Evolutionary conservation across 768 basidiomycete species (phyloP), one percentile per base, ranked within the genome.

Genomic region (Mycena latifolia): DNA sequence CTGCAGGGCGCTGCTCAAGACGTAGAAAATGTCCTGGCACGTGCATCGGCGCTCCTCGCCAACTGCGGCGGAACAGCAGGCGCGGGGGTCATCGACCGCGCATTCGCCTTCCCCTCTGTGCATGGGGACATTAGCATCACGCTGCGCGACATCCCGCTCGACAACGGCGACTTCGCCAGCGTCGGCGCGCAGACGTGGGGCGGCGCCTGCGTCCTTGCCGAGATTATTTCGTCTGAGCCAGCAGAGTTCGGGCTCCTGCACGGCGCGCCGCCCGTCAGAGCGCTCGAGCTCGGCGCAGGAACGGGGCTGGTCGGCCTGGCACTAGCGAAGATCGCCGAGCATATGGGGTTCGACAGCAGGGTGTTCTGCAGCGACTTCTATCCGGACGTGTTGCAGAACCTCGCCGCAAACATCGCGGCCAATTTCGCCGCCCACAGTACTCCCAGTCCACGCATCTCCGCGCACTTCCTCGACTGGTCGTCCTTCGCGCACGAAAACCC

Each of bases 181-280:
- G 88, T 94, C 20, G 94, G 94, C 1, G 89, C 93, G 28, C 94
- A 95, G 78, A 96, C 94, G 0, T 96, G 94, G 95, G 94, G 93
- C 5, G 88, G 91, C 12, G 91, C 93, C 4, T 94, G 91, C 69
- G 86, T 96, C 9, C 82, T 96, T 60, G 87, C 93, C 0, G 91
- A 93, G 73, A 84, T 89, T 77, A 86, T 95, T 43, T 85, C 85
- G 3, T 83, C 88, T 29, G 73, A 81, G 31, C 91, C 93, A 0
- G 72, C 68, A 3, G 67, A 67, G 28, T 93, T 91, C 72, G 85
- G 85, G 11, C 73, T 88, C 3, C 5, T 18, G 43, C 27, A 28
- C 10, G 18, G 29, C 31, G 27, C 47, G 22, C 29, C 48, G 24
- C 29, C 53, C 6, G 71, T 88, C 3, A 79, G 87, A 6, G 73